Percentiles rank a stretch among this genome's conserved stretches.
Evolutionary conservation across 2,329 filamentous ascomycete species (phyloP).

Genomic region (Colletotrichum sp.): DNA sequence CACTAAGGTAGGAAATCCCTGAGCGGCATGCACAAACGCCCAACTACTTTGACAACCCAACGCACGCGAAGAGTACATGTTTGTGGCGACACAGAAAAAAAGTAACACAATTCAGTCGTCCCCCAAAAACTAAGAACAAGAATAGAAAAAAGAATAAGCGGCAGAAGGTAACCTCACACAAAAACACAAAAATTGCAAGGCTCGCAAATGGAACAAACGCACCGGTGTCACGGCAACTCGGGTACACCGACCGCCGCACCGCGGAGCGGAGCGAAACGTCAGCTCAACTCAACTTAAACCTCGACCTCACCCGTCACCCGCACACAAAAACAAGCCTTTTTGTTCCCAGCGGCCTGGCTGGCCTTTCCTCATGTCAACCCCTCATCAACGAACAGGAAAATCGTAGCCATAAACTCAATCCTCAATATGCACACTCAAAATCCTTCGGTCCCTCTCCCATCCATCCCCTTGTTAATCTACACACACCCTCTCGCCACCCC

Average conservation of each 20-base stretch:
- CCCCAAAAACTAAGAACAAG: background rate
- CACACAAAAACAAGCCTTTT: background rate
- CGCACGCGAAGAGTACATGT: background rate
- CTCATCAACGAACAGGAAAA: background rate
- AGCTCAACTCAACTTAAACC: background rate
- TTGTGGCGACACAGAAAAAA: background rate
- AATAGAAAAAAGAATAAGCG: background rate
- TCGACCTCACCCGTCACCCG: background rate
- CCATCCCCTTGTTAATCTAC: background rate
- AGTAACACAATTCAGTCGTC: background rate
- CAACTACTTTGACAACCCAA: background rate
- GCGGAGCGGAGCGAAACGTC: background rate
- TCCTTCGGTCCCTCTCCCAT: background rate
- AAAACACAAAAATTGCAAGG: background rate
- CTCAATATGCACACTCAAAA: background rate
- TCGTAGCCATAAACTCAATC: background rate
- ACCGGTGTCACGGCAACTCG: background rate
- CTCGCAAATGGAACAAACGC: background rate
- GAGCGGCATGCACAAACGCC: background rate
- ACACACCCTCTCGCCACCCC: background rate
- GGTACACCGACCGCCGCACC: background rate
- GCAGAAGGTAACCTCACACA: background rate
- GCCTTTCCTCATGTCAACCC: background rate
- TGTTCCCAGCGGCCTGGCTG: background rate
- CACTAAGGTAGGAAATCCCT: background rate